These are phyloP conservation scores for Fusarium chlamydosporum DNA, from an alignment of 2,329 filamentous ascomycete species.

Conservation along the genomic window DNA sequence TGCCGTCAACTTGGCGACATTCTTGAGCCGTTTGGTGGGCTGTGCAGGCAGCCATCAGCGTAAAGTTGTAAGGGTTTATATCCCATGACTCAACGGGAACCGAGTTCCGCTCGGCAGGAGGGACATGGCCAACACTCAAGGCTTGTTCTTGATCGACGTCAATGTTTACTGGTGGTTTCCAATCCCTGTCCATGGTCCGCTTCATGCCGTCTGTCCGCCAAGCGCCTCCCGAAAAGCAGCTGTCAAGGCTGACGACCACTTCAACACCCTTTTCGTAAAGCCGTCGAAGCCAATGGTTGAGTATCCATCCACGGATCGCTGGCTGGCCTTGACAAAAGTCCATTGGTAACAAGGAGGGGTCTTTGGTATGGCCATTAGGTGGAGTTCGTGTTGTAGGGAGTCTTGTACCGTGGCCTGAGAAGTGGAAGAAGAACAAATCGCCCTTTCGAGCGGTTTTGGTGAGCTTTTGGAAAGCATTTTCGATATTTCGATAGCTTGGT, in stretches of 20 bases:
- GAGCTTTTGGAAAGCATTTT: constrained; percentile 8
- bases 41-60: constrained; percentile 25
- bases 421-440: constrained; percentile 31
- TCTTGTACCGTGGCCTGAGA: constrained; percentile 20
- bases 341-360: constrained; percentile 20
- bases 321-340: constrained; percentile 15
- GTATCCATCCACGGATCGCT: constrained; percentile 22
- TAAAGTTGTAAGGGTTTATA: constrained; percentile 24
- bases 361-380: neutral
- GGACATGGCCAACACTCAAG: no score
- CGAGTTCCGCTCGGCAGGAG: neutral
- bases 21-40: constrained; percentile 10
- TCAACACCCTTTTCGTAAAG: constrained; percentile 21
- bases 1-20: neutral
- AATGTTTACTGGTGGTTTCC: neutral
- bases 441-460: neutral
- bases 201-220: constrained; percentile 8
- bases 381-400: neutral
- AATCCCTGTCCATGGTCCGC: constrained; percentile 4
- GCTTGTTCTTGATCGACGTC: neutral
- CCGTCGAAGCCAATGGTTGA: constrained; percentile 17
- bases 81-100: constrained; percentile 8
- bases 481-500: neutral
- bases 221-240: constrained; percentile 21
- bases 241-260: constrained; percentile 23